Percentiles rank a stretch among this genome's conserved stretches.
Conservation (phyloP, 352 stramenopile species). For the Blastocystis sp. region DNA sequence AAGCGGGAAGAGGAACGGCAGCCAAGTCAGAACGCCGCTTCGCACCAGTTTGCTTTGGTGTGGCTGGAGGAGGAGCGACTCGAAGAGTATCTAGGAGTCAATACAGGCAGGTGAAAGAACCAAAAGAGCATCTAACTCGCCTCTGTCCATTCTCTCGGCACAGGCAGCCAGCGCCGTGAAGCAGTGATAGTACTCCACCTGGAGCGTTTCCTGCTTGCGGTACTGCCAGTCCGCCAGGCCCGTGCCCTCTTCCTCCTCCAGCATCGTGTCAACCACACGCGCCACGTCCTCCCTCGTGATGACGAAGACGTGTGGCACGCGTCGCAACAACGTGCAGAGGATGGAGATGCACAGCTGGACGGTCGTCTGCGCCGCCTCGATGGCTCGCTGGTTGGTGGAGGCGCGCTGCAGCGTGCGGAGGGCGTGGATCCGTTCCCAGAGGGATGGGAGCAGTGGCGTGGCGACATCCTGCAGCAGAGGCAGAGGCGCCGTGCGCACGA, state of each 20-base stretch:
- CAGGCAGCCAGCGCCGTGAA: not conserved
- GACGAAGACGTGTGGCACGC: too few relatives aligned
- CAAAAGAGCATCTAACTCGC: not conserved
- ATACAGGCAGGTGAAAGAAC: not conserved
- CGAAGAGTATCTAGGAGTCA: constrained; percentile 27
- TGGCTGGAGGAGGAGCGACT: not conserved
- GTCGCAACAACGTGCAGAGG: too few relatives aligned
- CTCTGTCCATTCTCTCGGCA: not conserved
- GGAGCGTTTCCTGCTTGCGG: not conserved
- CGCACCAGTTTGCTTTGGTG: not conserved
- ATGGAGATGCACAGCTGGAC: too few relatives aligned
- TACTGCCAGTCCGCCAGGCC: not conserved
- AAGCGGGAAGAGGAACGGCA: not conserved
- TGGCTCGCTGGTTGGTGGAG: too few relatives aligned
- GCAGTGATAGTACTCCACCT: constrained; percentile 13
- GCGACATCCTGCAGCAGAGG: too few relatives aligned
- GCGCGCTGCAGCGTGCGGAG: too few relatives aligned
- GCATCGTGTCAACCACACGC: not conserved
- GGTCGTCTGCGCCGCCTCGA: too few relatives aligned
- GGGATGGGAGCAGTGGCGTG: too few relatives aligned
- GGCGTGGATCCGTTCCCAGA: too few relatives aligned
- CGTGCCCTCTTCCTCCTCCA: constrained; percentile 10
- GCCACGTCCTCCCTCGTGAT: too few relatives aligned
- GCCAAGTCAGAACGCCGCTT: constrained; percentile 5
- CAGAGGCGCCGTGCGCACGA: too few relatives aligned